These are phyloP conservation scores for Trichocladium antarcticum DNA, from an alignment of 495 filamentous ascomycete species.

Conservation along the genomic window DNA sequence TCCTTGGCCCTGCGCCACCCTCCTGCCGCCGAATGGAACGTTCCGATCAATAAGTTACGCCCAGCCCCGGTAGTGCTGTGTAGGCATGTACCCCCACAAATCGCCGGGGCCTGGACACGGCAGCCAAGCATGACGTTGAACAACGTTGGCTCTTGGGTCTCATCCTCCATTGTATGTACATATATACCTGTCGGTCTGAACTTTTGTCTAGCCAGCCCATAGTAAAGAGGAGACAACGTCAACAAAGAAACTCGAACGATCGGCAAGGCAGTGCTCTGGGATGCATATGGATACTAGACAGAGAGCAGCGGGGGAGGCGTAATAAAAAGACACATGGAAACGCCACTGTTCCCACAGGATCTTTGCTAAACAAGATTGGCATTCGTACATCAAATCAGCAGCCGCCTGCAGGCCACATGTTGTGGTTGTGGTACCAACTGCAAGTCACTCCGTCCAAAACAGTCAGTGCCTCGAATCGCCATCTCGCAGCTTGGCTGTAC, in stretches of 20 bases:
- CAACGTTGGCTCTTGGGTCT: too few species aligned
- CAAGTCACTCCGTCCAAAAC: too few species aligned
- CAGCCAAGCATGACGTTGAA: too few species aligned
- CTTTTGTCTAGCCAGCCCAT: too few species aligned
- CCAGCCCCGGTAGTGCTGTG: not conserved
- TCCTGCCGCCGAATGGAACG: not conserved
- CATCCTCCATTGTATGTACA: too few species aligned
- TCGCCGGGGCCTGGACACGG: too few species aligned
- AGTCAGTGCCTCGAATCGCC: too few species aligned
- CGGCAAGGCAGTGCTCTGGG: not conserved
- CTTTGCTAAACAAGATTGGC: not conserved
- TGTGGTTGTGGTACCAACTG: not conserved
- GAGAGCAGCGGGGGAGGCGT: not conserved
- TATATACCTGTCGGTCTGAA: too few species aligned
- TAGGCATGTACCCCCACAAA: too few species aligned
- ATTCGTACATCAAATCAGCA: conserved; percentile 16
- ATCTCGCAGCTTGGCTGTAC: too few species aligned
- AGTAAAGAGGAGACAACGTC: too few species aligned
- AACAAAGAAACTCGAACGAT: not conserved
- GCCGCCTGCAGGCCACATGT: conserved; percentile 15
- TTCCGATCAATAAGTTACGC: not conserved
- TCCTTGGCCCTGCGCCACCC: not conserved
- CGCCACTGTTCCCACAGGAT: not conserved
- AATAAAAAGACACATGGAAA: not conserved
- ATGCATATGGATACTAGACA: not conserved